These are phyloP conservation scores for Monosporascus sp. DNA, from an alignment of 2,329 filamentous ascomycete species.

Conservation along the genomic window DNA sequence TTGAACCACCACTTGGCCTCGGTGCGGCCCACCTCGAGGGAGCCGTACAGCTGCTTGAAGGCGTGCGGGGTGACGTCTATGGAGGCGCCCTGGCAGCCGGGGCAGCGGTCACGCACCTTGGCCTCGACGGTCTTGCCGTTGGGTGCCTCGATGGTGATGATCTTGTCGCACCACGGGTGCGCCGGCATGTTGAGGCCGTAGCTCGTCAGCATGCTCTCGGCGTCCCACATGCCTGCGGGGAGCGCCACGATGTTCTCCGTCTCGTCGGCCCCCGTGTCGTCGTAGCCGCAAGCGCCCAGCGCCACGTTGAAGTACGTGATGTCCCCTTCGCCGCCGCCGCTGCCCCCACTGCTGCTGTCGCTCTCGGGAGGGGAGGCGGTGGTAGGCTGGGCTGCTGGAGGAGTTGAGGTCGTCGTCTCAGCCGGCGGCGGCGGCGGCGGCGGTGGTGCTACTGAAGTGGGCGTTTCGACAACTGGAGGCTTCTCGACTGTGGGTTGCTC, in stretches of 20 bases:
- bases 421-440: slow-evolving; percentile 11
- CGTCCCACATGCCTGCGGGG: slow-evolving; percentile 42
- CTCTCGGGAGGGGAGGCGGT: slow-evolving; percentile 9
- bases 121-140: slow-evolving; percentile 54
- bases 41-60: slow-evolving; percentile 48
- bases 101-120: slow-evolving; percentile 69
- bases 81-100: slow-evolving; percentile 51
- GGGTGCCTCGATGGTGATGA: slow-evolving; percentile 52
- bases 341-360: slow-evolving; percentile 16
- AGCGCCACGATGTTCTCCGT: slow-evolving; percentile 64
- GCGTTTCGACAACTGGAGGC: slow-evolving; percentile 6
- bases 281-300: slow-evolving; percentile 61
- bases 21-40: slow-evolving; percentile 31
- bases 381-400: slow-evolving; percentile 3
- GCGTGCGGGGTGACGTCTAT: slow-evolving; percentile 58
- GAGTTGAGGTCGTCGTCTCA: slow-evolving; percentile 4
- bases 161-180: slow-evolving; percentile 67
- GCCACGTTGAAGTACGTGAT: slow-evolving; percentile 71
- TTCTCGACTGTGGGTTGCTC: too few relatives aligned
- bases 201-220: slow-evolving; percentile 60
- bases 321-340: slow-evolving; percentile 44
- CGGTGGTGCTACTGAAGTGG: slow-evolving; percentile 2
- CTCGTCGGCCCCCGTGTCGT: slow-evolving; percentile 51
- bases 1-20: slow-evolving; percentile 26
- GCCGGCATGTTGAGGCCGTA: slow-evolving; percentile 26